These are phyloP conservation scores for Sclerotinia nivalis DNA, from an alignment of 2,329 filamentous ascomycete genomes.

Conservation along the genomic window DNA sequence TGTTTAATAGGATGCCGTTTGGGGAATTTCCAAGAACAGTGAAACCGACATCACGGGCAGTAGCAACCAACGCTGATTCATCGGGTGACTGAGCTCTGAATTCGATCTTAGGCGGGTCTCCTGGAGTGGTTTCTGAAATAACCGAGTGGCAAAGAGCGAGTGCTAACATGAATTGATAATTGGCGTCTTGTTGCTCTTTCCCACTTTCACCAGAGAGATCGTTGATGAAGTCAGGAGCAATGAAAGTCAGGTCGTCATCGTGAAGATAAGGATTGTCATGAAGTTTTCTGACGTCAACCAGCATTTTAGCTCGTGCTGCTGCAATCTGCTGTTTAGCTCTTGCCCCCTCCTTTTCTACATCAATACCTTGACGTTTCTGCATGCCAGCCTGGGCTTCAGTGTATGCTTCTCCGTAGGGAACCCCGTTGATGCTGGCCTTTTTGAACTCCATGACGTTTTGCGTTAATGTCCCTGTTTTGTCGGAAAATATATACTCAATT, in stretches of 20 bases:
- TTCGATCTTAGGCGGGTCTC: slow-evolving; percentile 85
- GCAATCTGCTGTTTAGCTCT: slow-evolving; percentile 77
- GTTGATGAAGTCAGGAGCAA: slow-evolving; percentile 84
- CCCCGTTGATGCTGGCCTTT: slow-evolving; percentile 94
- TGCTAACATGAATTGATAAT: slow-evolving; percentile 89
- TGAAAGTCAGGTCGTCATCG: slow-evolving; percentile 87
- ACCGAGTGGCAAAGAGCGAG: slow-evolving; percentile 96
- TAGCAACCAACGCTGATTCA: slow-evolving; percentile 90
- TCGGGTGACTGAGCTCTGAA: slow-evolving; percentile 98
- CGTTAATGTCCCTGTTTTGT: slow-evolving; percentile 87
- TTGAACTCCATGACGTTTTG: slow-evolving; percentile 99
- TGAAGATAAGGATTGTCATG: slow-evolving; percentile 89
- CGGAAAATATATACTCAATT: slow-evolving; percentile 98
- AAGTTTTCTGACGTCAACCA: slow-evolving; percentile 70
- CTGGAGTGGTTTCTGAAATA: slow-evolving; percentile 84
- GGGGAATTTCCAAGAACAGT: slow-evolving; percentile 80
- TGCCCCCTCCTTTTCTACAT: slow-evolving; percentile 78
- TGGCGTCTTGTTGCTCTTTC: slow-evolving; percentile 72
- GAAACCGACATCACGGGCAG: slow-evolving; percentile 92
- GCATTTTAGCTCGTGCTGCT: slow-evolving; percentile 69
- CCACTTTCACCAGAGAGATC: slow-evolving; percentile 80
- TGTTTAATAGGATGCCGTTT: slow-evolving; percentile 81
- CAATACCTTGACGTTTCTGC: slow-evolving; percentile 85
- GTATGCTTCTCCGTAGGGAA: slow-evolving; percentile 94
- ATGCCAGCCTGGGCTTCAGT: slow-evolving; percentile 96